Evolutionary conservation across 768 basidiomycete genomes (phyloP).

Genomic region (Candolleomyces aberdarensis): DNA sequence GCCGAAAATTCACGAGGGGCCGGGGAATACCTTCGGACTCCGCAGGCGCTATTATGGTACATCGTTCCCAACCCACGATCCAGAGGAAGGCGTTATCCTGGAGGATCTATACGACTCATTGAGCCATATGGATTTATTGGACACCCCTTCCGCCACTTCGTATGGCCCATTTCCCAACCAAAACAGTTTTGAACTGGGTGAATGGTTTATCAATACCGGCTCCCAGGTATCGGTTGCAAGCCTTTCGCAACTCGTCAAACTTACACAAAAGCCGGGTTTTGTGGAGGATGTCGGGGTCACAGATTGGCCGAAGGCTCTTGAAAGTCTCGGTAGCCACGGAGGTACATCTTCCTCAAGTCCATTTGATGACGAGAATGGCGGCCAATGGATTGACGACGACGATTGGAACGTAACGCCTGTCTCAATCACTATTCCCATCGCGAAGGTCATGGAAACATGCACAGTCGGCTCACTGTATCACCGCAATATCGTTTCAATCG

Average conservation of each 20-base stretch:
- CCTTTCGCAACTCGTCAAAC: background rate
- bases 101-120: background rate
- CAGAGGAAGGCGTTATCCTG: background rate
- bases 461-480: slow-evolving; percentile 1
- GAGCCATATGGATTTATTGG: background rate
- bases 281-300: background rate
- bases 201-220: background rate
- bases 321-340: background rate
- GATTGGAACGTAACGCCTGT: slow-evolving; percentile 1
- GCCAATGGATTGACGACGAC: background rate
- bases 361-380: background rate
- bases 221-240: background rate
- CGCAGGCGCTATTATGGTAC: background rate
- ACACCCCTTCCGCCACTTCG: background rate
- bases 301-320: background rate
- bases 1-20: no score
- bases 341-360: background rate
- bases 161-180: background rate
- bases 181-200: background rate
- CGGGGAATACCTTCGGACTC: background rate
- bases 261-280: background rate
- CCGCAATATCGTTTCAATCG: slow-evolving; percentile 1
- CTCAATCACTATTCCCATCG: background rate
- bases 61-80: background rate
- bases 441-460: background rate